Conservation (phyloP, 2,329 filamentous ascomycete genomes). For the Fusarium falciforme region DNA sequence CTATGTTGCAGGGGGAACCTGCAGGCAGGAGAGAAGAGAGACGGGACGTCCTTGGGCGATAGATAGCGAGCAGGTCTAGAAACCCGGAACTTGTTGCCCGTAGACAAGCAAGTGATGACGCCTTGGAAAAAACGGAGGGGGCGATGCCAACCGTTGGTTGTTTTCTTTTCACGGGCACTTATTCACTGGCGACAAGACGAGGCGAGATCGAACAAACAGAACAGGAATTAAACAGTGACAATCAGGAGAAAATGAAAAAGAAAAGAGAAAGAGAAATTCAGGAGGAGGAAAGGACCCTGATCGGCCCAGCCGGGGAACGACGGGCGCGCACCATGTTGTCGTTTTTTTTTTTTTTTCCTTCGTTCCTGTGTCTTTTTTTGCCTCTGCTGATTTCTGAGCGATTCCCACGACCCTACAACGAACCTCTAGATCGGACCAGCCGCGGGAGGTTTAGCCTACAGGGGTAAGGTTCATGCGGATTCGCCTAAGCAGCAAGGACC, state of each 20-base stretch:
- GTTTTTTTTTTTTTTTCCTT: background rate
- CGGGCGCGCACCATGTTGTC: constrained; percentile 7
- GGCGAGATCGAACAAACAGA: background rate
- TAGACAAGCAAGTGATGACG: background rate
- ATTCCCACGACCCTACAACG: constrained; percentile 37
- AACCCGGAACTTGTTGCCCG: constrained; percentile 6
- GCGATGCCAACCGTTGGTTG: background rate
- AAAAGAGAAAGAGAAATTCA: background rate
- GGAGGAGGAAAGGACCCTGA: constrained; percentile 19
- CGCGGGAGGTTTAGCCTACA: constrained; percentile 35
- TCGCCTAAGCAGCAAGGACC: constrained; percentile 1
- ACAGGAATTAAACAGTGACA: background rate
- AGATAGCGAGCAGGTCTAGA: constrained; percentile 5
- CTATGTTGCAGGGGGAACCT: constrained; percentile 16
- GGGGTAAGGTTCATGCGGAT: constrained; percentile 25
- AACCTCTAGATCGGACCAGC: constrained; percentile 43
- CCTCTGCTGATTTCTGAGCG: constrained; percentile 19
- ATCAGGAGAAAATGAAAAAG: background rate
- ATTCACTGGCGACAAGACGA: background rate
- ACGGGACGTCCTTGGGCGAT: constrained; percentile 2
- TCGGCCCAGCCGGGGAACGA: constrained; percentile 9
- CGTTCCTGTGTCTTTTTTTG: background rate
- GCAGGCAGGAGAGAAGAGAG: constrained; percentile 17
- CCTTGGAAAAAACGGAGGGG: background rate
- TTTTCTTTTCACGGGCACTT: background rate